Evolutionary conservation across 2,329 filamentous ascomycete species (phyloP).

Genomic region (Alternaria metachromatica): DNA sequence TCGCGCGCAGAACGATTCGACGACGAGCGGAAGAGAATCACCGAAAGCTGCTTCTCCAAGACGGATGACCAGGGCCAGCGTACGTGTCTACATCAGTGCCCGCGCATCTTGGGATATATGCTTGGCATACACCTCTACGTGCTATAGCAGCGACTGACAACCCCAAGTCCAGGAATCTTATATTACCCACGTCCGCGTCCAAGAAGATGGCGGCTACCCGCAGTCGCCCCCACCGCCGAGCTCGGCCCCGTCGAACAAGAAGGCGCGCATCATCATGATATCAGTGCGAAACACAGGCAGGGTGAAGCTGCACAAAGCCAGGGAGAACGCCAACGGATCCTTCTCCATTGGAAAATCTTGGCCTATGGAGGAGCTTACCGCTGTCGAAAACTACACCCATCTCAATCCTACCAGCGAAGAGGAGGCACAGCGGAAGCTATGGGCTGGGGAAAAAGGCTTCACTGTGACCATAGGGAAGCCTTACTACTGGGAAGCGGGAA

Average conservation of each 20-base stretch:
- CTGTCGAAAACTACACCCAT: conserved; percentile 81
- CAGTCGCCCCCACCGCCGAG: conserved; percentile 84
- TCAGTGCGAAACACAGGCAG: conserved; percentile 90
- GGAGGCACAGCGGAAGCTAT: conserved; percentile 69
- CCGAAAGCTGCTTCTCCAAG: conserved; percentile 93
- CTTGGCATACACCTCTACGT: neutral
- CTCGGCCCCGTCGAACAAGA: conserved; percentile 76
- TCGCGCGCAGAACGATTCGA: conserved; percentile 84
- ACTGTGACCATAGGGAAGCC: conserved; percentile 88
- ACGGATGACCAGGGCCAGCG: conserved; percentile 84
- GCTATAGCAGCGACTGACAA: conserved; percentile 14
- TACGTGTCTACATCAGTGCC: conserved; percentile 57
- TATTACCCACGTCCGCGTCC: conserved; percentile 94
- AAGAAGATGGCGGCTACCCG: conserved; percentile 83
- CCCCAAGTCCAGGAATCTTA: conserved; percentile 82
- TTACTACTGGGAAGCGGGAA: conserved; percentile 96
- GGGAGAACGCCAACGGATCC: conserved; percentile 90
- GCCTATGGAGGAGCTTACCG: conserved; percentile 87
- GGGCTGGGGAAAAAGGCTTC: conserved; percentile 86
- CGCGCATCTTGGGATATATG: neutral
- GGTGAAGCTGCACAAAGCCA: conserved; percentile 94
- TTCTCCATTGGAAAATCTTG: conserved; percentile 99
- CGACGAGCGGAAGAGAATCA: conserved; percentile 93
- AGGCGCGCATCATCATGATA: conserved; percentile 89
- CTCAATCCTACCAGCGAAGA: conserved; percentile 63